Conservation (phyloP, 2,329 filamentous ascomycete species). For the Clarireedia monteithiana region DNA sequence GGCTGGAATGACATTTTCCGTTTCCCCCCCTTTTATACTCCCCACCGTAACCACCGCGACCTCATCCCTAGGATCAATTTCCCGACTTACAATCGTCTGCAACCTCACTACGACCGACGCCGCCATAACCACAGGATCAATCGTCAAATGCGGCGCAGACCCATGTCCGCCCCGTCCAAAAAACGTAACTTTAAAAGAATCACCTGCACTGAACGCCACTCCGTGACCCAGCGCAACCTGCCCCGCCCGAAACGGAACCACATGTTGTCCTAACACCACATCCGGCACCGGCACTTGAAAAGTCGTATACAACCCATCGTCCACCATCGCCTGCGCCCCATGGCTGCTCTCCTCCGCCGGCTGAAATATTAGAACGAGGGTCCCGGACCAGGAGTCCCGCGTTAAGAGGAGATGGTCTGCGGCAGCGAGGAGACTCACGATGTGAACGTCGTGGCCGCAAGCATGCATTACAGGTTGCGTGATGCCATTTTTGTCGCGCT, state of each 20-base stretch:
- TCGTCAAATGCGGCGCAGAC: conserved; percentile 32
- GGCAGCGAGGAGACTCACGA: conserved; percentile 48
- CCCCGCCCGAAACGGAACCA: conserved; percentile 35
- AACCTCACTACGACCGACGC: conserved; percentile 34
- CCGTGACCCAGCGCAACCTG: conserved; percentile 30
- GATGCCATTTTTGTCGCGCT: conserved; percentile 32
- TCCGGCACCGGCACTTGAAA: conserved; percentile 39
- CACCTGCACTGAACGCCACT: conserved; percentile 30
- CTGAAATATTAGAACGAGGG: conserved; percentile 57
- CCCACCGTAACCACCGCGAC: conserved; percentile 38
- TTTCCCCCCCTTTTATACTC: conserved; percentile 35
- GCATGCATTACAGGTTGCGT: conserved; percentile 58
- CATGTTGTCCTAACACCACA: conserved; percentile 46
- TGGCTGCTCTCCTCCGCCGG: conserved; percentile 57
- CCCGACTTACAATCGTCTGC: conserved; percentile 34
- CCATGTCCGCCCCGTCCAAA: conserved; percentile 39
- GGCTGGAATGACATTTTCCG: conserved; percentile 39
- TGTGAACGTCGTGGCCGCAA: conserved; percentile 61
- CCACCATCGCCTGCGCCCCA: conserved; percentile 56
- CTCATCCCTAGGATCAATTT: conserved; percentile 32
- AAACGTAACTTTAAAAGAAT: conserved; percentile 32
- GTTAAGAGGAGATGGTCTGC: conserved; percentile 40
- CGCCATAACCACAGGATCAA: conserved; percentile 42
- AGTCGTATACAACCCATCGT: conserved; percentile 44
- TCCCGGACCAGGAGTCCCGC: conserved; percentile 50